Percentiles rank a stretch among this genome's conserved stretches.
Conservation (phyloP, 768 basidiomycete genomes). For the Atractiella rhizophila region DNA sequence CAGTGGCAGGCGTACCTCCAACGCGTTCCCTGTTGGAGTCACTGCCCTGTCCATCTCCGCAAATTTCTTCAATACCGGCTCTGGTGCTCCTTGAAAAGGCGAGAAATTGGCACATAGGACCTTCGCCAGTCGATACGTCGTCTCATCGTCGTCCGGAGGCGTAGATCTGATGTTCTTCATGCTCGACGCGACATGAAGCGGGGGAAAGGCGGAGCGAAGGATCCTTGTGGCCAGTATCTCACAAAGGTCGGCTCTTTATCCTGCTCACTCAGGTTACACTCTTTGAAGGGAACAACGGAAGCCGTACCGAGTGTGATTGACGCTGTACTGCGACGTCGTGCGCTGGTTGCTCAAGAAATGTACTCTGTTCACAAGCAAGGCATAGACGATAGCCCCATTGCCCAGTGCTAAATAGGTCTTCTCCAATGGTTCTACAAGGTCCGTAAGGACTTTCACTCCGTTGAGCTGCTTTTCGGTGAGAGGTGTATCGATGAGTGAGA, state of each 20-base stretch:
- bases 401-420: neutral
- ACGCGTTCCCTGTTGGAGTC: neutral
- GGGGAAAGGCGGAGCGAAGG: neutral
- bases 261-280: too few species aligned
- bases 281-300: too few species aligned
- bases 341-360: constrained; percentile 2
- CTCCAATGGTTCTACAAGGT: constrained; percentile 1
- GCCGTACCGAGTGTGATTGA: constrained; percentile 1
- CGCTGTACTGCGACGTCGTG: neutral
- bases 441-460: neutral
- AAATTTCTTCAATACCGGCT: neutral
- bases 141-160: neutral
- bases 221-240: constrained; percentile 4
- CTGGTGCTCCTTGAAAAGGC: constrained; percentile 3
- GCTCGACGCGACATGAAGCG: neutral
- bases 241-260: constrained; percentile 5
- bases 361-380: constrained; percentile 1
- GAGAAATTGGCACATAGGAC: neutral
- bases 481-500: constrained; percentile 2
- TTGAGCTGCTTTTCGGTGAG: constrained; percentile 2
- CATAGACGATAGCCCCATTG: constrained; percentile 1
- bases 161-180: neutral
- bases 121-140: neutral
- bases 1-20: neutral
- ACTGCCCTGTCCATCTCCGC: neutral